A percentile compares a stretch with the other conserved stretches of the same genome.
phyloP scores from a whole-genome alignment of 1,139 yeast genomes.

The Kazachstania sp. region DNA sequence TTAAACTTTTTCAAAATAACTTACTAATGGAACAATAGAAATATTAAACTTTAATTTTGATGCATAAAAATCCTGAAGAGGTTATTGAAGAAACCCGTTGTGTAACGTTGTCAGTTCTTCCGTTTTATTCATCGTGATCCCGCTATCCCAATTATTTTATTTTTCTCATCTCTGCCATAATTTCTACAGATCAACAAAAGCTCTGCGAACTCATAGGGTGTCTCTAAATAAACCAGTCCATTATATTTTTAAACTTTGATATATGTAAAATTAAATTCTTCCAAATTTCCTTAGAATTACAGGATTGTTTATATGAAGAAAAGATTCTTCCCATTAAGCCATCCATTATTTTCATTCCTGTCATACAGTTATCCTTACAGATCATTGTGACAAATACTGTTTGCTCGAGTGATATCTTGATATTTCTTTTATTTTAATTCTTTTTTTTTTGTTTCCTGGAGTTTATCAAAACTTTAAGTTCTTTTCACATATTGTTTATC shows the following conservation, averaged over 20 bases:
- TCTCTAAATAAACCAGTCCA: background rate
- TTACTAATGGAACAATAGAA: too few relatives aligned
- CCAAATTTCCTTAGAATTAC: background rate
- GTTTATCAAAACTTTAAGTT: background rate
- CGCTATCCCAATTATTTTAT: background rate
- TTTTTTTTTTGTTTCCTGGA: background rate
- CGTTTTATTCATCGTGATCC: background rate
- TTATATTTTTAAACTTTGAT: background rate
- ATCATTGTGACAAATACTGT: background rate
- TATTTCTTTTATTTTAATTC: background rate
- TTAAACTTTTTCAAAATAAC: background rate
- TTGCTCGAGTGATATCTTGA: constrained; percentile 1
- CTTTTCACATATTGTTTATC: background rate
- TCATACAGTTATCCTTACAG: background rate
- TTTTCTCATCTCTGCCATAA: background rate
- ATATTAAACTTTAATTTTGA: background rate
- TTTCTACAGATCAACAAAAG: too few relatives aligned
- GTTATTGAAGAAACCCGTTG: background rate
- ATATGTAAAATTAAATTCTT: background rate
- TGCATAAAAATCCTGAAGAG: too few relatives aligned
- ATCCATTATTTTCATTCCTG: background rate
- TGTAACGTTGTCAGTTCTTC: background rate
- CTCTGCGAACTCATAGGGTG: background rate
- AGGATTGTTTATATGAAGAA: background rate
- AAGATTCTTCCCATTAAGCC: background rate